Evolutionary conservation across 768 basidiomycete species (phyloP), one percentile per base, ranked within the genome.

Genomic region (Mycena pura): DNA sequence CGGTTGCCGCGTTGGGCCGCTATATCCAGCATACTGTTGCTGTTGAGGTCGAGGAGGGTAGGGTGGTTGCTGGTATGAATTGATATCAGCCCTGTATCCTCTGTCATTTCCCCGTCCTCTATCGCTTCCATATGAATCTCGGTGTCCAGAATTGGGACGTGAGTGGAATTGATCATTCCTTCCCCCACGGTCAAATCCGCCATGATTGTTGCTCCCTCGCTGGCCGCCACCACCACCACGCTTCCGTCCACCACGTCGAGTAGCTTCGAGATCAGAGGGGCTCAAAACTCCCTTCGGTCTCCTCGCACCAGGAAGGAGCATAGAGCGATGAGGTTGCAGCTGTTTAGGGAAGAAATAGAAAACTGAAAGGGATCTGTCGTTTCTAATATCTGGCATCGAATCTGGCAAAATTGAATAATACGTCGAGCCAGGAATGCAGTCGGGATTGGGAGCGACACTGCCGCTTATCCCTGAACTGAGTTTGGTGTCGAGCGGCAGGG

Each of bases 341-440:
- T 98, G 96, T 69, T 86, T 84, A 0, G 97, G 96, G 84, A 95
- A 97, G 74, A 86, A 88, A 74, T 95, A 99, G 29, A 88, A 75
- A 3, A 89, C 94, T 0, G 95, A 96, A 13, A 99, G 78, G 10
- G 96, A 92, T 22, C 86, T 84, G 75, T 99, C 95, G 71, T 91
- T 90, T 68, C 84, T 83, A 66, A 99, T 89, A 75, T 99, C 95
- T 3, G 85, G 84, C 48, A 92, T 57, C 43, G 62, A 77, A 50
- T 82, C 82, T 38, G 80, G 67, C 32, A 99, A 76, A 9, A 93
- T 94, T 29, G 85, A 86, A 67, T 88, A 87, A 73, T 93, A 96
- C 0, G 93, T 96, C 6, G 95, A 92, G 50, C 94, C 93, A 3
- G 97, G 97, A 13, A 99, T 84, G 69, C 91, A 96, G 55, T 89